These are phyloP conservation scores for Ophiostoma ips DNA, from an alignment of 2,329 filamentous ascomycete genomes.

Conservation along the genomic window DNA sequence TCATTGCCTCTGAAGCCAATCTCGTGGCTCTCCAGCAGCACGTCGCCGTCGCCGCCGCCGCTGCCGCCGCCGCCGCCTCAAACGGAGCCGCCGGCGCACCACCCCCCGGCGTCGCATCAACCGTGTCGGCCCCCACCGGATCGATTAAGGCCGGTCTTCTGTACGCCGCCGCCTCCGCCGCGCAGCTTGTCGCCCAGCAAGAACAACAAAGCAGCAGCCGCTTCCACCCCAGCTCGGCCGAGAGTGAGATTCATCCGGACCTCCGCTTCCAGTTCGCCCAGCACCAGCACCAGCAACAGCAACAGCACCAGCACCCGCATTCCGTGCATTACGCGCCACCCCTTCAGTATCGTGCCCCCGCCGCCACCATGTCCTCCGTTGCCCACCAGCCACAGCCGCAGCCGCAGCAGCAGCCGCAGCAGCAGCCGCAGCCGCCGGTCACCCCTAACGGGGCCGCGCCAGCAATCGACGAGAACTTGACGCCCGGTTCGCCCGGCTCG, in stretches of 20 bases:
- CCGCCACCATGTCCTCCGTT: conserved; percentile 4
- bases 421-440: not conserved
- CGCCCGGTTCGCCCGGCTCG: not conserved
- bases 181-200: not conserved
- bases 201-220: not conserved
- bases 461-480: not conserved
- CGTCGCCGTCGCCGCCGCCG: conserved; percentile 6
- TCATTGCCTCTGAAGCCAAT: conserved; percentile 8
- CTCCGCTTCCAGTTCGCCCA: not conserved
- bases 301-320: not conserved
- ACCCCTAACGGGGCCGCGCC: not conserved
- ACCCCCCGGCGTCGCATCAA: not conserved
- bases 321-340: not conserved
- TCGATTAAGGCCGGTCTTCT: not conserved
- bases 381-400: not conserved
- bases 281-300: conserved; percentile 4
- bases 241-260: not conserved
- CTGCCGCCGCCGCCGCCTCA: not conserved
- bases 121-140: not conserved
- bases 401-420: not conserved
- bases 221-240: not conserved
- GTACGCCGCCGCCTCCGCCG: conserved; percentile 5
- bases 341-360: not conserved
- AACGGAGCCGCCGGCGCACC: not conserved
- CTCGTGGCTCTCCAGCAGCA: conserved; percentile 10